Evolutionary conservation across 2,329 filamentous ascomycete species (phyloP).

Genomic region (Aureobasidium vineae): DNA sequence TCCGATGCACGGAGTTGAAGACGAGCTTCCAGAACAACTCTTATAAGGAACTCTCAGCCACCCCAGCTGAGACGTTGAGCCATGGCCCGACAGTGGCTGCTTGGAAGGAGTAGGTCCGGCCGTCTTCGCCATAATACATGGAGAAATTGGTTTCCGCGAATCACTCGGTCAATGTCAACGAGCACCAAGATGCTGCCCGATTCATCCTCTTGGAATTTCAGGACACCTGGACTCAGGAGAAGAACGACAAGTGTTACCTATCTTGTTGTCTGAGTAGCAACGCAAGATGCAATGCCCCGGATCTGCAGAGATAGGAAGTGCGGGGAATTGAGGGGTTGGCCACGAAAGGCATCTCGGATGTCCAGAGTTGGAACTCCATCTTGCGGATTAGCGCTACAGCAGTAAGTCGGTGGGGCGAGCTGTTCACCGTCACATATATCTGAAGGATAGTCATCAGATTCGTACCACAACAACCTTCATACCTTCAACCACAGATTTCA

Average conservation of each 20-base stretch:
- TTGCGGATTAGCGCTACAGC: background rate
- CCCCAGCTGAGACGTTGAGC: background rate
- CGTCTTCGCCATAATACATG: background rate
- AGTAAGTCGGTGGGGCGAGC: background rate
- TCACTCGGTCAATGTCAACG: background rate
- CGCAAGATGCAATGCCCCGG: background rate
- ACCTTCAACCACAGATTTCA: background rate
- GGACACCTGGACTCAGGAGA: no score
- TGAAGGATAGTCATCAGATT: background rate
- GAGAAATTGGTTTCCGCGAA: background rate
- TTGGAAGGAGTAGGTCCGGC: background rate
- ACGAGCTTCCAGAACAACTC: background rate
- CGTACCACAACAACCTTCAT: background rate
- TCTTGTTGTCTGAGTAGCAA: background rate
- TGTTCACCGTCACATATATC: background rate
- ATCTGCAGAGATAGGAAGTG: constrained; percentile 15
- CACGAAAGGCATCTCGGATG: constrained; percentile 6
- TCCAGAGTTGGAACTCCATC: constrained; percentile 8
- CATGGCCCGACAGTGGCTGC: background rate
- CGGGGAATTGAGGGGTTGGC: constrained; percentile 19
- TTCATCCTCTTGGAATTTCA: background rate
- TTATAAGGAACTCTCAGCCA: no score
- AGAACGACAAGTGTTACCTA: background rate
- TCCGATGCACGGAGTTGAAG: background rate
- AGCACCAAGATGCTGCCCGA: background rate